phyloP scores from a whole-genome alignment of 805 yeast genomes.

The Lachancea nothofagi region DNA sequence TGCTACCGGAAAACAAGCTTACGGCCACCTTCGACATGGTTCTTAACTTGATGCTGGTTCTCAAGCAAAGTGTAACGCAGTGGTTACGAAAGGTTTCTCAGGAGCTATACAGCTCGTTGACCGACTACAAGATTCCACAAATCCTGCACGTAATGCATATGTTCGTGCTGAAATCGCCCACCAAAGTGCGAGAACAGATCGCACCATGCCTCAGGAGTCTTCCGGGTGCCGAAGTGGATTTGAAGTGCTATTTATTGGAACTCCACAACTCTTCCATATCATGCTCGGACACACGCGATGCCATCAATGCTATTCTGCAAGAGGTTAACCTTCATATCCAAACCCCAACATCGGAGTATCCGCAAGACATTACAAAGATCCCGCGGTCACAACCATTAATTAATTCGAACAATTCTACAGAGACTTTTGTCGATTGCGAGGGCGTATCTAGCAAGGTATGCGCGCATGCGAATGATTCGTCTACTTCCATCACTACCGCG shows the following conservation, averaged over 20 bases:
- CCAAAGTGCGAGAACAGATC: conserved; percentile 4
- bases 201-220: conserved; percentile 4
- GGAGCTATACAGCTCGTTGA: conserved; percentile 9
- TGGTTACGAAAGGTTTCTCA: conserved; percentile 8
- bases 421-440: not conserved
- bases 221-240: conserved; percentile 1
- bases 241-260: conserved; percentile 2
- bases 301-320: not conserved
- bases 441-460: not conserved
- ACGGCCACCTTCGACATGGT: conserved; percentile 7
- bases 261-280: conserved; percentile 3
- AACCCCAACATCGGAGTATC: not conserved
- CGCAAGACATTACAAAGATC: not conserved
- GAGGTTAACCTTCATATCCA: not conserved
- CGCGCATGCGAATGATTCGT: not conserved
- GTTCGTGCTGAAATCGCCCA: conserved; percentile 6
- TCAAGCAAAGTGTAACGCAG: conserved; percentile 4
- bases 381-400: not conserved
- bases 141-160: conserved; percentile 9
- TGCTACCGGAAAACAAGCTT: conserved; percentile 10
- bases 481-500: conserved; percentile 1
- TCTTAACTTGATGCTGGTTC: conserved; percentile 7
- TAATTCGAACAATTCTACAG: not conserved
- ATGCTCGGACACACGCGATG: conserved; percentile 3
- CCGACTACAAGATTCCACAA: conserved; percentile 12